Conservation (phyloP, 768 basidiomycete genomes). For the Suillus luteus region DNA sequence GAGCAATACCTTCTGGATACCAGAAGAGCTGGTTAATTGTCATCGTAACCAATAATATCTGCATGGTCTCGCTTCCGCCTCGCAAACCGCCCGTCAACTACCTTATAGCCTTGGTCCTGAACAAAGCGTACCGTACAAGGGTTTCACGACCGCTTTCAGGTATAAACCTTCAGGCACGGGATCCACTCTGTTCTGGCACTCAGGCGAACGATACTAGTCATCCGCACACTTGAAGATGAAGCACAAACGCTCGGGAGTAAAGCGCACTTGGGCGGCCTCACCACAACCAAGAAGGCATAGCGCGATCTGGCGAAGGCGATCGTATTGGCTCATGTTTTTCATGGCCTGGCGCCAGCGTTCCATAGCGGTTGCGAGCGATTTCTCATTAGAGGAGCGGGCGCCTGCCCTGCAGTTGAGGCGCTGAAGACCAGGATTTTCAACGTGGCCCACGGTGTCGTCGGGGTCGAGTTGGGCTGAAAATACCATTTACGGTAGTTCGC, state of each 20-base stretch:
- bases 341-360: conserved; percentile 96
- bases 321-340: conserved; percentile 99
- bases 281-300: conserved; percentile 97
- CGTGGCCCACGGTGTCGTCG: conserved; percentile 92
- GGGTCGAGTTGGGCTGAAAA: conserved; percentile 97
- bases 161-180: conserved; percentile 96
- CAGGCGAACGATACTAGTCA: conserved; percentile 98
- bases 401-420: conserved; percentile 68
- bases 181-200: conserved; percentile 91
- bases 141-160: conserved; percentile 86
- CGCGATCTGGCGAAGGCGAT: conserved; percentile 94
- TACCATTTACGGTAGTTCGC: conserved; percentile 99
- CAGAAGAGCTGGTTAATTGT: conserved; percentile 99
- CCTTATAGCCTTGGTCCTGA: conserved; percentile 96
- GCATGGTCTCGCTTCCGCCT: conserved; percentile 92
- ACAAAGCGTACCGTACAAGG: conserved; percentile 96
- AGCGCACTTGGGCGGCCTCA: conserved; percentile 96
- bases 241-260: conserved; percentile 94
- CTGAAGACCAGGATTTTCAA: conserved; percentile 87
- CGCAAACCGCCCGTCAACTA: conserved; percentile 93
- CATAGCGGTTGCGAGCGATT: conserved; percentile 78
- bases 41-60: conserved; percentile 96
- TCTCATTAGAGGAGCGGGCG: conserved; percentile 57
- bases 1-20: conserved; percentile 98
- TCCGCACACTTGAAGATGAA: conserved; percentile 99